Evolutionary conservation across 441 rosid genomes (phyloP), one percentile per base, ranked within the genome.

Genomic region (Pelargonium fulgidum): DNA sequence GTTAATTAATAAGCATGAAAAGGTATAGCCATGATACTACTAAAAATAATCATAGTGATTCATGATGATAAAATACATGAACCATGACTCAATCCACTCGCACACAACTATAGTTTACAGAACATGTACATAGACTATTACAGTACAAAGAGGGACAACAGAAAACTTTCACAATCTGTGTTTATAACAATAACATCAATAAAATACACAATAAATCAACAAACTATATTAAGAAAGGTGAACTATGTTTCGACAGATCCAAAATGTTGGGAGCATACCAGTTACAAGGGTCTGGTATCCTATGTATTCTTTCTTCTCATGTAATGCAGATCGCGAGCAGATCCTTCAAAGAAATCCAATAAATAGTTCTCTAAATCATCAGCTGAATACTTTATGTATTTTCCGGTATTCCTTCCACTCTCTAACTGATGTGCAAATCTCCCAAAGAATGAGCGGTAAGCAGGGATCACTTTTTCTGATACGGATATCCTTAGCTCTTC

Each of bases 401-500:
- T 94, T 61, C 97, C 98, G 19, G 92, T 75, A 84, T 90, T 81
- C 81, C 87, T 89, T 75, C 93, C 91, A 63, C 89, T 77, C 81
- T 94, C 98, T 13, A 92, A 80, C 73, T 87, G 98, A 82, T 82
- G 71, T 67, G 87, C 85, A 76, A 87, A 92, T 83, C 98, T 85
- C 63, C 97, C 99, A 66, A 76, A 45, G 74, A 95, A 95, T 45
- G 95, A 85, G 10, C 99, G 87, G 47, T 95, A 95, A 42, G 99
- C 99, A 3, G 96, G 95, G 68, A 92, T 69, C 69, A 92, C 94
- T 73, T 89, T 88, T 76, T 89, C 97, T 3, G 98, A 90, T 68
- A 95, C 86, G 59, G 98, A 95, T 77, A 95, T 85, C 47, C 93
- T 82, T 67, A 95, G 85, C 83, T 95, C 99, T 79, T 92, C 99